Base-by-base conservation (phyloP, 129 eudicot genomes). In the Cynara cardunculus region DNA sequence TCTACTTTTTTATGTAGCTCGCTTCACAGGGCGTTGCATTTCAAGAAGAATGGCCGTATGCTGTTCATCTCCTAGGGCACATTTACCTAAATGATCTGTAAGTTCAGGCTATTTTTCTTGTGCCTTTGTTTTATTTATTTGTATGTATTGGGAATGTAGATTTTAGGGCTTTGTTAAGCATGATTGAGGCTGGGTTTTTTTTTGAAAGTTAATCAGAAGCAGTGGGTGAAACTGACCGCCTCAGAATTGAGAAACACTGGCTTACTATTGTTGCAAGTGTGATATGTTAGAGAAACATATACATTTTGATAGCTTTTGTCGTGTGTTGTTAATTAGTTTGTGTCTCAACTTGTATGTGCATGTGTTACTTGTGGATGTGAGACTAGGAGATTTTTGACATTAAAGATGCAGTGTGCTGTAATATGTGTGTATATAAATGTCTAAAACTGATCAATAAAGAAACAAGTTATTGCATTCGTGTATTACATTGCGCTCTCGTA, bases 31-130 rank as follows among this genome's bases (percentile, higher is more conserved):
- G 96, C 41, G 77, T 83, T 73, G 79, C 88, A 5, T 90, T 80
- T 86, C 89, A 87, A 30, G 94, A 90, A 19, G 94, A 93, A 37
- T 93, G 98, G 98, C 98, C 98, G 0, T 95, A 87, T 81, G 97
- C 97, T 10, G 84, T 92, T 84, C 94, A 95, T 78, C 94, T 95
- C 22, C 88, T 95, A 39, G 97, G 91, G 41, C 92, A 86, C 85
- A 80, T 92, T 76, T 95, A 92, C 83, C 82, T 90, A 49, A 85
- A 87, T 49, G 99, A 95, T 87, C 87, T 92, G 99, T 92, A 83
- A 81, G 80, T 16, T 77, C 24, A 6, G 31, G 0, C 25, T 25
- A 11, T 14, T 25, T 32, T 74, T n/a, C 13, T 21, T 27, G 44
- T 11, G 5, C 26, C 34, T 11, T 16, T 16, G n/a, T 35, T 56